Evolutionary conservation across 495 filamentous ascomycete genomes (phyloP), one percentile per base, ranked within the genome.

Genomic region (Xylaria intraflava): DNA sequence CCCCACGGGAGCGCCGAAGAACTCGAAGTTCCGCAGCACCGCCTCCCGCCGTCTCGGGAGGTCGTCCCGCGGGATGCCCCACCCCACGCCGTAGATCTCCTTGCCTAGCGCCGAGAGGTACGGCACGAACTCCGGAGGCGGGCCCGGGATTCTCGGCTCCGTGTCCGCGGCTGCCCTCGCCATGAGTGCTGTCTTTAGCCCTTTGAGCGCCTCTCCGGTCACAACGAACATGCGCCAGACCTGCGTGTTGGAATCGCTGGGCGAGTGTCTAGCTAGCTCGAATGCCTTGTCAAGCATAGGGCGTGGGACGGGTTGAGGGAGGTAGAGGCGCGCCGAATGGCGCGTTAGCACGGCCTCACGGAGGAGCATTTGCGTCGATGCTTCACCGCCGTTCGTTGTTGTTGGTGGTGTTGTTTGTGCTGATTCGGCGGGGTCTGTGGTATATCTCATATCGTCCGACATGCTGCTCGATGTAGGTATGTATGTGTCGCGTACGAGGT

Each of bases 221-320:
- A 55, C 50, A 4, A 62, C 17, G 44, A 55, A 53, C 4, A 56
- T 16, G 1, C 56, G 59, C 59, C 59, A 62, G 20, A 56, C 49
- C 24, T 62, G 59, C n/a, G 49, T 53, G 44, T 62, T 62, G 14
- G 59, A 51, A 50, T 62, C 51, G 29, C 49, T 54, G 14, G 59
- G 59, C 6, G 55, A 16, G 23, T 58, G 56, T 12, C 22, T 5
- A n/a, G 59, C 59, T 19, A 62, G 51, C 6, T 36, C 38, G 27
- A 62, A 56, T 19, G 55, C 41, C 45, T 19, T 16, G 20, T 49
- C 19, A 1, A 62, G 57, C 5, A 53, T 3, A 0, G 12, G 2
- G 24, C 22, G 40, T 6, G 53, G 47, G 12, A 57, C 43, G 8
- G 58, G 47, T 1, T 29, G 27, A 1, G 53, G 49, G 16, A 53